phyloP scores from a whole-genome alignment of 371 early-diverging fungal genomes.

The Mycotypha africana region DNA sequence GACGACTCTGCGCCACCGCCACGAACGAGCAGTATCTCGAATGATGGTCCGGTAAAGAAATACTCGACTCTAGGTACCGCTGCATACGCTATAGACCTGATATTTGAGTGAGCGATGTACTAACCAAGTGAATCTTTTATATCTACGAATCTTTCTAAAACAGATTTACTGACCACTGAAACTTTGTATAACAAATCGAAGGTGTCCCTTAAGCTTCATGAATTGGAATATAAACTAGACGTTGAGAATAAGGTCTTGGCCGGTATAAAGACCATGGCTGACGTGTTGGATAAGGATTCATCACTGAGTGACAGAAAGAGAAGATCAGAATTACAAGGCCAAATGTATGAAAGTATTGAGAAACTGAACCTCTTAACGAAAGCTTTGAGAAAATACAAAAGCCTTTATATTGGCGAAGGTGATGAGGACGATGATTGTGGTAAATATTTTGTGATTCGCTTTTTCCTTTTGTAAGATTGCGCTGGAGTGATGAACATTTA shows the following conservation, averaged over 20 bases:
- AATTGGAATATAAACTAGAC: conserved; percentile 83
- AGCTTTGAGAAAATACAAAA: conserved; percentile 80
- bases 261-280: conserved; percentile 62
- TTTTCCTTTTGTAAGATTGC: too few species aligned
- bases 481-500: too few species aligned
- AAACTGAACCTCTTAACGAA: conserved; percentile 76
- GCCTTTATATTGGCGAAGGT: conserved; percentile 69
- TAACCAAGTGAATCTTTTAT: not conserved
- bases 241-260: conserved; percentile 86
- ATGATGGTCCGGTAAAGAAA: conserved; percentile 26
- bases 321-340: conserved; percentile 58
- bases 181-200: conserved; percentile 79
- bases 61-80: conserved; percentile 38
- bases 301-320: conserved; percentile 48
- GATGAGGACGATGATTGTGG: conserved; percentile 50
- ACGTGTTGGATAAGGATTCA: conserved; percentile 39
- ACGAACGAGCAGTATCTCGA: too few species aligned
- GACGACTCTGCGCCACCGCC: too few species aligned
- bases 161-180: conserved; percentile 68
- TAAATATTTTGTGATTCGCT: too few species aligned
- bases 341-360: conserved; percentile 73
- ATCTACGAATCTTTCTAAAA: not conserved
- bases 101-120: not conserved
- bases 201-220: conserved; percentile 81
- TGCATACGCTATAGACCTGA: not conserved